Evolutionary conservation across 139 green algal genomes (phyloP).

Genomic region (Closterium sp.): DNA sequence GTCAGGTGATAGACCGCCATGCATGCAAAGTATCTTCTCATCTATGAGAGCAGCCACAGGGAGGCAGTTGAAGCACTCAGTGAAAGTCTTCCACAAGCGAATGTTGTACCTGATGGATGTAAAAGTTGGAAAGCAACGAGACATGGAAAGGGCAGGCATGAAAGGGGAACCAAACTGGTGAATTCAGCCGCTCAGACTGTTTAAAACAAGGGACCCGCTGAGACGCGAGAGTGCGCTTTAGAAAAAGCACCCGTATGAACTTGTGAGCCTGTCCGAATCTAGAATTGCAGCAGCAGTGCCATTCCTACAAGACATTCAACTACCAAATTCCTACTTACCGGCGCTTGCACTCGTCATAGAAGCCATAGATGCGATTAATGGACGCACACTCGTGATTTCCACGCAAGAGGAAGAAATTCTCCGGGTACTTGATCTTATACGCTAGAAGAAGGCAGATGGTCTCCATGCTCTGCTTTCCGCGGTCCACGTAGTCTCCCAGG

Average conservation of each 20-base stretch:
- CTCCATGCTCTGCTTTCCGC: conserved; percentile 97
- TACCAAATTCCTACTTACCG: conserved; percentile 83
- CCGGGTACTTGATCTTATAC: conserved; percentile 99
- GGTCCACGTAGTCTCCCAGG: conserved; percentile 98
- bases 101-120: conserved; percentile 99
- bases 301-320: conserved; percentile 99
- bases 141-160: neutral
- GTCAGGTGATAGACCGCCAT: conserved; percentile 95
- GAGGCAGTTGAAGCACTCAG: conserved; percentile 99
- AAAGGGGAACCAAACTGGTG: neutral
- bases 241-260: too few relatives aligned
- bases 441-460: conserved; percentile 98
- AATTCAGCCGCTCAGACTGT: neutral
- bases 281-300: too few relatives aligned
- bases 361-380: conserved; percentile 99
- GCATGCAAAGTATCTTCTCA: conserved; percentile 99
- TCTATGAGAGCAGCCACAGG: conserved; percentile 95
- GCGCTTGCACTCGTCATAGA: conserved; percentile 99
- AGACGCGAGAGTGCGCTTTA: too few relatives aligned
- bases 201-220: too few relatives aligned
- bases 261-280: too few relatives aligned
- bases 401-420: conserved; percentile 99
- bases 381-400: conserved; percentile 98
- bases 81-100: conserved; percentile 98
- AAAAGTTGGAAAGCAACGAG: neutral